Base-by-base conservation (phyloP, 345 rosid genomes). In the Physaria fendleri region DNA sequence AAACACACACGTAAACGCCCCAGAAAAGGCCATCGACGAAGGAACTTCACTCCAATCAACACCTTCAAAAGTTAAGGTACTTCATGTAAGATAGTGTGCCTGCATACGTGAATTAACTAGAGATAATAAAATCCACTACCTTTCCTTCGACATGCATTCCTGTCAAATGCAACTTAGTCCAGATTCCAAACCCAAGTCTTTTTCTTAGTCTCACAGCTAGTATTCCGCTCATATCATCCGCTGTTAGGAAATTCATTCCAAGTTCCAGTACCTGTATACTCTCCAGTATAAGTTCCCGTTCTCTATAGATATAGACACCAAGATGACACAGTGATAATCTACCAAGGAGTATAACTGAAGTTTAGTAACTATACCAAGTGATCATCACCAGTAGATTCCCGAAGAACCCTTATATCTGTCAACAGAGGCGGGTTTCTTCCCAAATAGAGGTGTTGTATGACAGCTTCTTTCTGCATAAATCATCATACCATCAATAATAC, bases 111-210 rank as follows among this genome's bases (percentile, higher is more conserved):
- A 20, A 40, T 56, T 12, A 41, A 32, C 38, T 7, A 15, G 33
- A 45, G 21, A 22, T 13, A 1, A n/a, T 4, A 8, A 47, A 46
- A 22, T 21, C 22, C 27, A 40, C n/a, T 76, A 87, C 99, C 95
- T 89, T 93, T 60, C 99, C 99, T 73, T 87, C 96, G 10, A 90
- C 81, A 76, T 93, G 99, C 92, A 93, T 87, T 74, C 92, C 82
- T 21, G 97, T 93, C 63, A 93, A 62, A 72, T 93, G 94, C 82
- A 93, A 73, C 81, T 80, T 89, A 5, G 97, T 70, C 95, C 88
- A 82, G 77, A 93, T 78, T 65, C 99, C 97, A 71, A 92, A 86
- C 59, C 99, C 99, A 11, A 93, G 76, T 71, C 91, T 81, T 64
- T 74, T 93, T 73, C 92, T 82, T 34, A 93, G 69, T 58, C 85